Conservation (phyloP, 225 moss, liverwort and hornwort genomes). For the Marchantia polymorpha region DNA sequence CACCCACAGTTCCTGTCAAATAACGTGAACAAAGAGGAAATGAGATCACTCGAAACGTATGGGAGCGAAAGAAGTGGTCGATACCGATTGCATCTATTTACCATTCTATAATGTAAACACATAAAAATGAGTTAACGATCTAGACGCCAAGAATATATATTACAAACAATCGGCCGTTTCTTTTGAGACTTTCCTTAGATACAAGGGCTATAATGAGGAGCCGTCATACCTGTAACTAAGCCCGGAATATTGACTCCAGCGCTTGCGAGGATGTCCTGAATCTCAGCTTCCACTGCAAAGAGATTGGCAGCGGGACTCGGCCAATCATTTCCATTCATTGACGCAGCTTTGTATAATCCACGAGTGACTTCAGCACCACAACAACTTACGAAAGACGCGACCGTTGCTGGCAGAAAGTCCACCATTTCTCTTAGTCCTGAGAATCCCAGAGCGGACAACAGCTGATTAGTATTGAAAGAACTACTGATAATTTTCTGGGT, state of each 20-base stretch:
- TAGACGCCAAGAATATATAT: not conserved
- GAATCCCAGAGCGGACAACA: not conserved
- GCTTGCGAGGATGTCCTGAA: slow-evolving; percentile 67
- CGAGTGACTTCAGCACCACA: slow-evolving; percentile 75
- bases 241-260: slow-evolving; percentile 71
- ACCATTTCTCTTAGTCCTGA: slow-evolving; percentile 86
- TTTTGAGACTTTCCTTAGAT: not conserved
- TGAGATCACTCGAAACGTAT: not conserved
- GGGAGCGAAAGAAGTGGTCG: too few species aligned
- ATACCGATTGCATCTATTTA: too few species aligned
- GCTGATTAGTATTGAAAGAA: not conserved
- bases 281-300: slow-evolving; percentile 72
- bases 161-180: not conserved
- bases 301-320: slow-evolving; percentile 94
- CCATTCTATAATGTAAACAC: too few species aligned
- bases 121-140: too few species aligned
- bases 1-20: slow-evolving; percentile 63
- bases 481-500: not conserved
- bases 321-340: slow-evolving; percentile 99
- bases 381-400: slow-evolving; percentile 79
- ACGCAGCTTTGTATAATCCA: slow-evolving; percentile 82
- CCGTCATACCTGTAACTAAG: slow-evolving; percentile 53
- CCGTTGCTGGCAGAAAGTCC: slow-evolving; percentile 82
- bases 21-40: not conserved
- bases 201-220: not conserved